Percentiles rank a stretch among this genome's conserved stretches.
Conservation (phyloP, 1,139 yeast genomes). For the Kurtzmaniella quercitrusa region DNA sequence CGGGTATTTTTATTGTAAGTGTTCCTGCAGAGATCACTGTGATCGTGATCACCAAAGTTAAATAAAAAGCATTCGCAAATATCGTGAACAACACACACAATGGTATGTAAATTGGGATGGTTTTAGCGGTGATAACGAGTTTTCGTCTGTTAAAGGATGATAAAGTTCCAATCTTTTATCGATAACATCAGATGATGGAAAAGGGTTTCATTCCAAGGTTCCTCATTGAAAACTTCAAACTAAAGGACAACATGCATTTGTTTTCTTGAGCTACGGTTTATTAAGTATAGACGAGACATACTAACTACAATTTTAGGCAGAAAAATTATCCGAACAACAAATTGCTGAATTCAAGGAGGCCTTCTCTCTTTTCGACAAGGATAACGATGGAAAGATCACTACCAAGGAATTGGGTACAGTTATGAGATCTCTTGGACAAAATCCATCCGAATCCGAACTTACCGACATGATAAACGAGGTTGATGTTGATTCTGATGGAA, state of each 20-base stretch:
- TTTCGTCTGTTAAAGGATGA: too few relatives aligned
- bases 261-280: too few relatives aligned
- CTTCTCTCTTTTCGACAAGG: slow-evolving; percentile 91
- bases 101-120: background rate
- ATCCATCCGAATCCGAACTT: slow-evolving; percentile 93
- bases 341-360: slow-evolving; percentile 97
- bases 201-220: too few relatives aligned
- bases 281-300: too few relatives aligned
- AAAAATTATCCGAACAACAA: slow-evolving; percentile 91
- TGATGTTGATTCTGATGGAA: slow-evolving; percentile 91
- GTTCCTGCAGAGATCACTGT: background rate
- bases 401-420: slow-evolving; percentile 96
- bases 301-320: slow-evolving; percentile 47
- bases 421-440: slow-evolving; percentile 96
- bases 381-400: slow-evolving; percentile 93
- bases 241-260: slow-evolving; percentile 1
- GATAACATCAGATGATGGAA: too few relatives aligned
- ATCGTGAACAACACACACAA: background rate
- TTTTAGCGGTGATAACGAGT: too few relatives aligned
- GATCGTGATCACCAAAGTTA: background rate
- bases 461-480: slow-evolving; percentile 96
- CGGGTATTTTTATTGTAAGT: background rate
- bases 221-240: too few relatives aligned
- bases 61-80: background rate
- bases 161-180: too few relatives aligned